Percentiles rank a stretch among this genome's conserved stretches.
These are phyloP conservation scores for Arxiozyma slooffiae DNA, from an alignment of 1,139 yeast genomes.

Conservation along the genomic window DNA sequence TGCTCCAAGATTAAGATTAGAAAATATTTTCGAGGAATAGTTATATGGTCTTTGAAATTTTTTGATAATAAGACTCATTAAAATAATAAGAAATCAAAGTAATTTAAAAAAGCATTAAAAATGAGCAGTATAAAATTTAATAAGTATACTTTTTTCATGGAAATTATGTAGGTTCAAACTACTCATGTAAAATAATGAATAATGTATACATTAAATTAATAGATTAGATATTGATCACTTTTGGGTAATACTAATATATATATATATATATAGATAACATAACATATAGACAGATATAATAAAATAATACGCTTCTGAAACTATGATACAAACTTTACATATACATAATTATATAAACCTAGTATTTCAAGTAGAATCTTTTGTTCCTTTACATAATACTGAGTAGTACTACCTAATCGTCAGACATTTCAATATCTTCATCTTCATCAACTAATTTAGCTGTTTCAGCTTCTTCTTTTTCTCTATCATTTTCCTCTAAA, in stretches of 20 bases:
- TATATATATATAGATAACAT: too few species aligned
- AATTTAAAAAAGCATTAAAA: neutral
- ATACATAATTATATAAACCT: neutral
- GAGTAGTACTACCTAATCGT: neutral
- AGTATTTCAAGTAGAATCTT: neutral
- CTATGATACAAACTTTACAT: neutral
- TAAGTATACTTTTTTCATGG: too few species aligned
- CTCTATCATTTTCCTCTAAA: constrained; percentile 48
- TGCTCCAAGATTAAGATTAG: constrained; percentile 86
- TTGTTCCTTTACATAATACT: neutral
- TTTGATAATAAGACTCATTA: neutral
- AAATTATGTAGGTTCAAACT: neutral
- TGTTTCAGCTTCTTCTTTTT: constrained; percentile 30
- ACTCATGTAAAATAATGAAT: constrained; percentile 1
- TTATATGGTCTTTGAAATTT: neutral
- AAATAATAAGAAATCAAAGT: neutral
- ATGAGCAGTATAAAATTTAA: neutral
- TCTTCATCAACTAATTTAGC: constrained; percentile 22
- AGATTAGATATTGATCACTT: too few species aligned
- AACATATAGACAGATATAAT: neutral
- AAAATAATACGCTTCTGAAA: neutral
- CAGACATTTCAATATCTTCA: constrained; percentile 28
- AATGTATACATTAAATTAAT: neutral
- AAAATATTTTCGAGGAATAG: constrained; percentile 53
- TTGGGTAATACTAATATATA: neutral